Evolutionary conservation across 1,139 yeast species (phyloP), one percentile per base, ranked within the genome.

Genomic region (Pneumocystis canis): DNA sequence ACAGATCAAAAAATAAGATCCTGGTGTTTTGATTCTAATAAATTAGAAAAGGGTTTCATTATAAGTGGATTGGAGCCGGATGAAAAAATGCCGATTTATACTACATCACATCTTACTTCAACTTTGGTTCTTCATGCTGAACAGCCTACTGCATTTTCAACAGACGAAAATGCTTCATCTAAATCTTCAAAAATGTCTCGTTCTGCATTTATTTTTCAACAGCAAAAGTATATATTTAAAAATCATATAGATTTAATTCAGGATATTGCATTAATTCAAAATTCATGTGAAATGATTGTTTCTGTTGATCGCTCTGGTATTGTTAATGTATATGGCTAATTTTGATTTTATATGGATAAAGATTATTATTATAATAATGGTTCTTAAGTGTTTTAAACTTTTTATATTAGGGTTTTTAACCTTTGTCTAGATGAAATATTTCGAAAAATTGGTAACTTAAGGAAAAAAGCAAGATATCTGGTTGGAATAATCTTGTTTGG

Each of bases 221-320:
- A 73, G 47, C 80, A 75, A 63, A 74, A 72, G 37, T 73, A 72
- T 54, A 62, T 72, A 57, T 72, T 78, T 56, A 73, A 74, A 61
- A 73, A 73, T 60, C 84, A 81, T 62, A 77, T 74, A 59, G 87
- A 84, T 66, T 69, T 75, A 2, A 76, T 85, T 37, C 79, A 78
- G 1, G 84, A 77, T 58, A 72, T 85, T 14, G 79, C 78, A 0
- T 68, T 80, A 20, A 66, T 82, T 25, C 69, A 74, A 11, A 72
- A 73, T 20, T 90, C 92, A 0, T 82, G 78, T 67, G 81, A 80
- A 60, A 79, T 85, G 83, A 71, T 85, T 5, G 74, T 86, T 1
- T 77, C 85, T 0, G 87, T 77, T 2, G 92, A 85, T 68, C 72
- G 87, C 61, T 76, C 80, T 59, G 94, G 94, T 0, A 75, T 75